Evolutionary conservation across 176 grass and related monocot genomes (phyloP).

Genomic region (Eleusine indica): DNA sequence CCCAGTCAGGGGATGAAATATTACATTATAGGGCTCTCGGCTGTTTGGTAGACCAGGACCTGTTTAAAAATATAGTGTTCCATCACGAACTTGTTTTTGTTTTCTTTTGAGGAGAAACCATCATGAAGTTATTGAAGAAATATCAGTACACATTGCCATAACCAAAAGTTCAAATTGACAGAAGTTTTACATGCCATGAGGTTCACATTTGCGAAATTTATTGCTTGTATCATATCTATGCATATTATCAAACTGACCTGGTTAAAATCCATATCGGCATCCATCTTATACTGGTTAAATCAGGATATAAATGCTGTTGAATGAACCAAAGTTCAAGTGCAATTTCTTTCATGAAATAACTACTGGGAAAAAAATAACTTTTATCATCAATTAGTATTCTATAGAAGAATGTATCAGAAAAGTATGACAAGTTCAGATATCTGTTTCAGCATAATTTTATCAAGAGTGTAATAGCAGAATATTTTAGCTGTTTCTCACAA

Average conservation of each 20-base stretch:
- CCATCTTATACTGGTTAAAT: not conserved
- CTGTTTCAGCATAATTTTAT: not conserved
- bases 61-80: constrained; percentile 34
- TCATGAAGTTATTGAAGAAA: not conserved
- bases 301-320: constrained; percentile 4
- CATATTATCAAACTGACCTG: not conserved
- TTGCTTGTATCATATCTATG: not conserved
- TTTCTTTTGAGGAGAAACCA: not conserved
- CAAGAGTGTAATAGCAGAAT: not conserved
- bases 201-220: constrained; percentile 1
- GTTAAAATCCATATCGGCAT: not conserved
- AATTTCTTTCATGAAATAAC: not conserved
- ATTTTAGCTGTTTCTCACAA: not conserved
- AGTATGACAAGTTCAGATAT: not conserved
- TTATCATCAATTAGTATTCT: not conserved
- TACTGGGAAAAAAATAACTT: not conserved
- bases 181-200: not conserved
- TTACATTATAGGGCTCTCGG: constrained; percentile 51
- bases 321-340: not conserved
- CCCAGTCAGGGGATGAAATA: constrained; percentile 83
- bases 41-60: constrained; percentile 73
- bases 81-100: not conserved
- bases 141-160: not conserved
- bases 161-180: not conserved
- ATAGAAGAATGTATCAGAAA: not conserved